A percentile compares a stretch with the other conserved stretches of the same genome.
phyloP scores from a whole-genome alignment of 306 rosid genomes.

The Senna siamea region DNA sequence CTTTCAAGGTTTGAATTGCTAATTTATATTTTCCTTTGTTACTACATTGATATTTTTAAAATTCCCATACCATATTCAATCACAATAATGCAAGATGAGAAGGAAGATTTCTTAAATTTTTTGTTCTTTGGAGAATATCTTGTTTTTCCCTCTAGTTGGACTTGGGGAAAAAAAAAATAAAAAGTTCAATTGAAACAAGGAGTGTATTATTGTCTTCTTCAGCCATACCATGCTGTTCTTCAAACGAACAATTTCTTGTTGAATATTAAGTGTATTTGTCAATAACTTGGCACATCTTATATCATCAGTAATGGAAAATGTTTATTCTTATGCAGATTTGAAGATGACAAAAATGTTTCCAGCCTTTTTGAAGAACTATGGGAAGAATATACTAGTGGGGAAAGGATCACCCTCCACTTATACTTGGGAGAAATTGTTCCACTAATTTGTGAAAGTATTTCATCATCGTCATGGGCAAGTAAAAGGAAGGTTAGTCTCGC shows the following conservation, averaged over 20 bases:
- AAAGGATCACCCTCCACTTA: constrained; percentile 80
- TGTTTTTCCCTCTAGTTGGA: too few relatives aligned
- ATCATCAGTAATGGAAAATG: constrained; percentile 19
- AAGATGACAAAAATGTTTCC: constrained; percentile 80
- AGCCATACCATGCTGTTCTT: neutral
- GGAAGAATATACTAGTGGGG: constrained; percentile 97
- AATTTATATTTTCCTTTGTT: constrained; percentile 35
- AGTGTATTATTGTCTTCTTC: neutral
- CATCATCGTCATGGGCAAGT: constrained; percentile 86
- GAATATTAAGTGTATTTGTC: constrained; percentile 2
- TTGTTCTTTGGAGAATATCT: too few relatives aligned
- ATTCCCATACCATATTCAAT: neutral
- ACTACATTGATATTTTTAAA: neutral
- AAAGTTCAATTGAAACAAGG: neutral
- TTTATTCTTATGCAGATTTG: constrained; percentile 60
- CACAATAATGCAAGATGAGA: too few relatives aligned
- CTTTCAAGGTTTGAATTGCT: constrained; percentile 71
- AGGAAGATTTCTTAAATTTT: too few relatives aligned
- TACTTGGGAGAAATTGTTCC: constrained; percentile 84
- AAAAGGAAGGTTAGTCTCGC: constrained; percentile 70
- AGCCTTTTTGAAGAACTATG: constrained; percentile 87
- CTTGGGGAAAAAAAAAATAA: too few relatives aligned
- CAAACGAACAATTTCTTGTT: constrained; percentile 18
- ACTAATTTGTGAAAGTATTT: constrained; percentile 72
- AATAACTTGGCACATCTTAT: constrained; percentile 6